These are phyloP conservation scores for Adiantum capillusveneris DNA, from an alignment of 75 land plant species.

Conservation along the genomic window DNA sequence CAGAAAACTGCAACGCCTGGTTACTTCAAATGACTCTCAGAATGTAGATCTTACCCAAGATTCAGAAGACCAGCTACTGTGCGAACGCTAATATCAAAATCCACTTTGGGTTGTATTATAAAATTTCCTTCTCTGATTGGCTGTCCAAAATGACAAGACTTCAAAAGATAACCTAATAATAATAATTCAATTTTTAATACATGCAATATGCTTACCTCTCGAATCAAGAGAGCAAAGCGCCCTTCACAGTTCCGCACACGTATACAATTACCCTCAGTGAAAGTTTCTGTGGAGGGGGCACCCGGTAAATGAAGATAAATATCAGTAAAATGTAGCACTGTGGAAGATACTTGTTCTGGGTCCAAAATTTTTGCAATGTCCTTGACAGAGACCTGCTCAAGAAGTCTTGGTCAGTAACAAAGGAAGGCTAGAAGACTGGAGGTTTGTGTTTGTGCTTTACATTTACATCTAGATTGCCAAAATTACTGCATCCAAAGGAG, in stretches of 20 bases:
- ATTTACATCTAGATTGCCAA: too few relatives aligned
- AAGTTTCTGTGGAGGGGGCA: constrained; percentile 55
- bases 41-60: constrained; percentile 97
- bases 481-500: too few relatives aligned
- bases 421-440: too few relatives aligned
- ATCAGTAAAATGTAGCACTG: constrained; percentile 86
- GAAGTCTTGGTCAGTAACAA: too few relatives aligned
- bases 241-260: constrained; percentile 98
- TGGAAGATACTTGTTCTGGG: constrained; percentile 64
- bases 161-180: neutral
- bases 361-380: constrained; percentile 77
- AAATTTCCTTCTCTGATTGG: constrained; percentile 96
- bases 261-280: constrained; percentile 85
- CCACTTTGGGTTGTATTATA: constrained; percentile 96
- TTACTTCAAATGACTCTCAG: too few relatives aligned
- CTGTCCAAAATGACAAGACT: constrained; percentile 23
- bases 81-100: constrained; percentile 94
- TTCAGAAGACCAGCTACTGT: constrained; percentile 97
- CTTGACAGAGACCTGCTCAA: constrained; percentile 78
- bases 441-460: too few relatives aligned
- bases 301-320: constrained; percentile 80
- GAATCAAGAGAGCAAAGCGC: constrained; percentile 88
- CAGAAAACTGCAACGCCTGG: too few relatives aligned
- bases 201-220: constrained; percentile 55
- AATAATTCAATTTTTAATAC: neutral